Evolutionary conservation across 352 stramenopile genomes (phyloP), one percentile per base, ranked within the genome.

Genomic region (Pythium graminicola): DNA sequence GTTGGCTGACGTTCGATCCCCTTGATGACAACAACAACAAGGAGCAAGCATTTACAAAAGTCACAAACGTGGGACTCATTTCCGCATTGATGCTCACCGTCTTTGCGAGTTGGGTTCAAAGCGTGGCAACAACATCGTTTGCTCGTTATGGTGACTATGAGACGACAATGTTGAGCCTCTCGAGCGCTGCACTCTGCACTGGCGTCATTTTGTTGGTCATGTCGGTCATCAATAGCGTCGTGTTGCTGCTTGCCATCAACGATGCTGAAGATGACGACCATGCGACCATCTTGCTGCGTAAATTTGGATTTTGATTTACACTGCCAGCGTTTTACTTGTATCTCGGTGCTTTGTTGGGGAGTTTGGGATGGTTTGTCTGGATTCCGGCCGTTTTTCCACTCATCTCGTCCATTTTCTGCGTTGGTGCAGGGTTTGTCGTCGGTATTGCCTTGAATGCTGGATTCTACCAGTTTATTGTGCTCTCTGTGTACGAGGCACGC

Each of bases 391-490:
- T 57, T 1, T 70, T 67, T 31, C 57, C 48, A 11, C 43, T 70
- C 49, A 39, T 50, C 5, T 59, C 60, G 14, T 35, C 27, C 6
- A 14, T 42, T 4, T 50, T 50, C 16, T 44, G 35, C 28, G 14
- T 50, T 6, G 41, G 23, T 4, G 23, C n/a, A 22, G 62, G 57
- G 7, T 22, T 70, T 23, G 31, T 35, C 9, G 52, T 67, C 20
- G 49, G 49, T 4, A 54, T 70, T 20, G 39, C 16, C 9, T 13
- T 64, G 14, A 70, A 70, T 33, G 52, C 57, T 3, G 49, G 45
- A 2, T 70, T 64, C 45, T 70, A 70, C 46, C 62, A 70, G 50
- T 67, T 67, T 19, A 52, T 70, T 13, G 64, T 70, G 24, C 22
- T 67, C 19, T 70, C 56, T 19, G 58, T 70, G 13, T 67, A 67